phyloP scores from a whole-genome alignment of 495 filamentous ascomycete genomes.

The Pseudevernia furfuracea region DNA sequence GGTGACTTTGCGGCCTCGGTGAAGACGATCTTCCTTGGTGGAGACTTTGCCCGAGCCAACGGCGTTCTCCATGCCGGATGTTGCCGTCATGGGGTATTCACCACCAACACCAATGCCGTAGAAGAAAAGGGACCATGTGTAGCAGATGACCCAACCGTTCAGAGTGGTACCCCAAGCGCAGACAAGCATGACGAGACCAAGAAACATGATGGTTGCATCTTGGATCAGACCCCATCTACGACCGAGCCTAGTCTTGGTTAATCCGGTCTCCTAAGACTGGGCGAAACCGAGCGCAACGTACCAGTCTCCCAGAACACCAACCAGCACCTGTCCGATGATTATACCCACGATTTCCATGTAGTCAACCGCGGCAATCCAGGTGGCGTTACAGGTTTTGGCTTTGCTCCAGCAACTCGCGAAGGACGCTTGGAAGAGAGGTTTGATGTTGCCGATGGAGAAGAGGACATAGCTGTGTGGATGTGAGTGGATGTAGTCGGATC shows the following conservation, averaged over 20 bases:
- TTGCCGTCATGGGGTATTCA: slow-evolving; percentile 92
- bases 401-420: slow-evolving; percentile 70
- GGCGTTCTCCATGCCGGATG: slow-evolving; percentile 89
- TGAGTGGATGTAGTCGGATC: background rate
- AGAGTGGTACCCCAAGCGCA: slow-evolving; percentile 75
- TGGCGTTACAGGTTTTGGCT: slow-evolving; percentile 54
- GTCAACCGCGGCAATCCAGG: slow-evolving; percentile 69
- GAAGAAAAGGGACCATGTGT: slow-evolving; percentile 82
- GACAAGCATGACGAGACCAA: slow-evolving; percentile 79
- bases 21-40: slow-evolving; percentile 79
- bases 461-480: slow-evolving; percentile 33
- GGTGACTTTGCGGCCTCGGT: slow-evolving; percentile 87
- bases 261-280: background rate
- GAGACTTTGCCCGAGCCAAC: slow-evolving; percentile 77
- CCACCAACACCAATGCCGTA: slow-evolving; percentile 88
- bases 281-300: slow-evolving; percentile 26
- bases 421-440: slow-evolving; percentile 60
- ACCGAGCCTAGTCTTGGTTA: slow-evolving; percentile 50
- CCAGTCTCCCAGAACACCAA: slow-evolving; percentile 58
- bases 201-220: slow-evolving; percentile 86
- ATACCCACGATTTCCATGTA: slow-evolving; percentile 86
- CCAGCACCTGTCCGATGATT: slow-evolving; percentile 73
- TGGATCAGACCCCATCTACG: slow-evolving; percentile 89
- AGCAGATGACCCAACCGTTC: slow-evolving; percentile 89
- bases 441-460: slow-evolving; percentile 87